Evolutionary conservation across 179 eudicot species (phyloP), one percentile per base, ranked within the genome.

Genomic region (Amaranthus tricolor): DNA sequence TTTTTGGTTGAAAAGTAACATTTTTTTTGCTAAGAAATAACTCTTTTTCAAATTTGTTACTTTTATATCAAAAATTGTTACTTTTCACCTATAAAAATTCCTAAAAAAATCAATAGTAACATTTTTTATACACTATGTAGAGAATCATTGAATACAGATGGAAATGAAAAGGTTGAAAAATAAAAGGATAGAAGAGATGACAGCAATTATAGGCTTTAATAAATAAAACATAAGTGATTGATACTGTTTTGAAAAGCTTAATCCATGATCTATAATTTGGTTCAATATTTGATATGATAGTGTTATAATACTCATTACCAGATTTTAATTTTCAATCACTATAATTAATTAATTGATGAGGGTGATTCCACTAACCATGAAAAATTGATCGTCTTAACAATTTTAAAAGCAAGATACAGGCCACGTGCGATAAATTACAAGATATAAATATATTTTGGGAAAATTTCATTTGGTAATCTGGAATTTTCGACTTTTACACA

Each of bases 141-240:
- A 31, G 40, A 31, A 31, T 31, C 40, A 31, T 31, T 31, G 40
- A 31, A 31, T 31, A 31, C 40, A 31, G 40, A 31, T 31, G 40
- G 3, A 31, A 31, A 31, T 31, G 40, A 31, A 31, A 31, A 31
- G 40, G 40, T 31, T 31, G 40, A 31, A 31, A 31, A 31, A 31
- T 31, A 31, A 31, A 31, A 31, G 40, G 40, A 31, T 31, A 31
- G 3, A 31, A 52, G 44, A 11, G 47, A 74, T 24, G 74, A 69
- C 78, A 74, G 78, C 61, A 74, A 79, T 69, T 70, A 79, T 70
- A 79, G 77, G 82, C 67, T 70, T 75, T 70, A 0, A 66, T 47
- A 17, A 11, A 48, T n/a, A 17, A 3, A 3, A 10, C 4, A 15
- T 8, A 56, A 66, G 55, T 66, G 70, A 66, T 48, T 9, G 11